Percentiles rank a stretch among this genome's conserved stretches.
Conservation (phyloP, 257 asterid species). For the Gentiana straminea region DNA sequence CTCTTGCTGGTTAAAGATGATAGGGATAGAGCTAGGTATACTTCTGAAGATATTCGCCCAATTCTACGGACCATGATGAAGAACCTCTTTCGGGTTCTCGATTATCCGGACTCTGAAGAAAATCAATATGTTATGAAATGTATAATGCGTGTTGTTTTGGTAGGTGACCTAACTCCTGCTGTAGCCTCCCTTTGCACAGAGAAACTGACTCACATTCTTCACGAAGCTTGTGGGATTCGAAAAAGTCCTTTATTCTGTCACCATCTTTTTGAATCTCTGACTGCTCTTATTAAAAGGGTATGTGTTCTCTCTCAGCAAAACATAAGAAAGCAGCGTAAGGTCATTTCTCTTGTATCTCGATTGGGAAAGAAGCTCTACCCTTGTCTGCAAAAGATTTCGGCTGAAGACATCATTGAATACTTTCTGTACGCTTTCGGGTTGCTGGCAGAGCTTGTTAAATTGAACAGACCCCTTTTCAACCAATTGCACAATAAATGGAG, state of each 20-base stretch:
- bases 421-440: conserved; percentile 87
- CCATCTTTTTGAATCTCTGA: conserved; percentile 77
- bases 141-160: conserved; percentile 90
- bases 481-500: conserved; percentile 53
- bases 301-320: conserved; percentile 8
- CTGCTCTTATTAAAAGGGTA: conserved; percentile 70
- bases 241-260: conserved; percentile 75
- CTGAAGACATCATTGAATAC: conserved; percentile 71
- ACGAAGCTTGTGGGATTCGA: conserved; percentile 70
- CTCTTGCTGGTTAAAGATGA: conserved; percentile 83
- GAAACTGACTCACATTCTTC: conserved; percentile 53
- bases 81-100: not conserved
- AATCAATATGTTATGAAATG: conserved; percentile 80
- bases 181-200: conserved; percentile 74
- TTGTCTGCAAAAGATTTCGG: conserved; percentile 52
- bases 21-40: conserved; percentile 60
- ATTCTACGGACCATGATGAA: conserved; percentile 29
- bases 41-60: conserved; percentile 63
- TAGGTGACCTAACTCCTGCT: conserved; percentile 58
- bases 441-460: conserved; percentile 93
- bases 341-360: conserved; percentile 55
- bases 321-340: conserved; percentile 50
- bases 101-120: not conserved
- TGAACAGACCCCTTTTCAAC: conserved; percentile 68
- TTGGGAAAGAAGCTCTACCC: conserved; percentile 68